A percentile compares a stretch with the other conserved stretches of the same genome.
These are phyloP conservation scores for Saturnispora sanitii DNA, from an alignment of 805 yeast genomes.

Conservation along the genomic window DNA sequence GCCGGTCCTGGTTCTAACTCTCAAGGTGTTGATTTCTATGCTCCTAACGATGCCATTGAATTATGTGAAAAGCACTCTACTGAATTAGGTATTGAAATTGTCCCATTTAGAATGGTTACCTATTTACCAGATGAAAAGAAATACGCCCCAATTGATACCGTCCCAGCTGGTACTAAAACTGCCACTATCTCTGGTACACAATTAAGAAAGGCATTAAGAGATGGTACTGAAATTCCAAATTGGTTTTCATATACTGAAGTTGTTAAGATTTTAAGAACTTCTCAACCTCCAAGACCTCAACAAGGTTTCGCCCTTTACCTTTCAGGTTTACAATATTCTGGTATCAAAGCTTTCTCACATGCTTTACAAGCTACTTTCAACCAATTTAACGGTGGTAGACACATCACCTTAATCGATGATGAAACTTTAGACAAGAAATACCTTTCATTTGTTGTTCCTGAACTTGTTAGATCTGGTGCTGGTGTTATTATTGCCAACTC, in stretches of 20 bases:
- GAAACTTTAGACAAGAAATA: conserved; percentile 25
- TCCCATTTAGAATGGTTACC: conserved; percentile 95
- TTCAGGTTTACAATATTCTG: conserved; percentile 49
- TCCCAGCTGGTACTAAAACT: conserved; percentile 68
- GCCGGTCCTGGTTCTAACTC: conserved; percentile 93
- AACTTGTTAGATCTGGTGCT: conserved; percentile 80
- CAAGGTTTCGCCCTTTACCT: conserved; percentile 83
- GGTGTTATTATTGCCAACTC: conserved; percentile 69
- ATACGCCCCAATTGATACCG: conserved; percentile 91
- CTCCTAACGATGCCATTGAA: conserved; percentile 94
- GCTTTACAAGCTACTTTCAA: conserved; percentile 86
- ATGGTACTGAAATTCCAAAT: conserved; percentile 83
- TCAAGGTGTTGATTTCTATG: conserved; percentile 87
- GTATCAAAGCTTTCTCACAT: conserved; percentile 57
- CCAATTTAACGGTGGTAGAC: conserved; percentile 80
- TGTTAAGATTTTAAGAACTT: conserved; percentile 79
- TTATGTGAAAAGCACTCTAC: conserved; percentile 64
- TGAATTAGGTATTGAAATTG: conserved; percentile 82
- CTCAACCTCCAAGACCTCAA: conserved; percentile 81
- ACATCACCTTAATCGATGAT: conserved; percentile 48
- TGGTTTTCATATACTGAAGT: conserved; percentile 98
- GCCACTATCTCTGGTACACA: conserved; percentile 88
- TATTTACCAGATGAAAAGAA: conserved; percentile 91
- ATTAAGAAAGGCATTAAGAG: conserved; percentile 75
- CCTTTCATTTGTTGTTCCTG: conserved; percentile 58